Percentiles rank a stretch among this genome's conserved stretches.
These are phyloP conservation scores for Kwoniella shivajii DNA, from an alignment of 1,284 basidiomycete species.

Conservation along the genomic window DNA sequence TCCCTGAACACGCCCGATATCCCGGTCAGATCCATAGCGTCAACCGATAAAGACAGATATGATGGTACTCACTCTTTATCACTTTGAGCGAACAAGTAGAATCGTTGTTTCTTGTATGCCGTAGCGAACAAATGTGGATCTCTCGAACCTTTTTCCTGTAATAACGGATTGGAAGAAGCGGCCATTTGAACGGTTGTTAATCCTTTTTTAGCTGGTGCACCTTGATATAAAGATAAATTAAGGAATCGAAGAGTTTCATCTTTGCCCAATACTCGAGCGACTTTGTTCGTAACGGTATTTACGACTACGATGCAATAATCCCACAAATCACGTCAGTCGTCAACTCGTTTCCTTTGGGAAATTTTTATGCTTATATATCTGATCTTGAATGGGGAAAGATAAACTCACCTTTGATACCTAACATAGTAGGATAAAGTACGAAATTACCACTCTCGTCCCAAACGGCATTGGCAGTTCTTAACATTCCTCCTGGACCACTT, in stretches of 20 bases:
- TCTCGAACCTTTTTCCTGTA: constrained; percentile 75
- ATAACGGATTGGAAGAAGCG: constrained; percentile 90
- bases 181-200: constrained; percentile 87
- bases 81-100: constrained; percentile 93
- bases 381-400: too few species aligned
- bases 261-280: constrained; percentile 86
- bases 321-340: not conserved
- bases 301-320: constrained; percentile 65
- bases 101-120: constrained; percentile 89
- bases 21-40: not conserved
- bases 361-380: too few species aligned
- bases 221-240: constrained; percentile 88
- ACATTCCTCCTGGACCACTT: constrained; percentile 47
- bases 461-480: constrained; percentile 75
- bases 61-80: constrained; percentile 75
- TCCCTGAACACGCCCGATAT: constrained; percentile 68
- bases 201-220: constrained; percentile 83
- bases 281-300: constrained; percentile 90
- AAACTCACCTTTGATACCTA: constrained; percentile 87
- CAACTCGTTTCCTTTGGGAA: too few species aligned
- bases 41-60: not conserved
- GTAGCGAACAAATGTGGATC: constrained; percentile 94
- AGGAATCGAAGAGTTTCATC: constrained; percentile 92
- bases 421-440: constrained; percentile 85
- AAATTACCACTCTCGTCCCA: constrained; percentile 98